phyloP scores from a whole-genome alignment of 495 filamentous ascomycete genomes.

The Tuber umbilicatum region DNA sequence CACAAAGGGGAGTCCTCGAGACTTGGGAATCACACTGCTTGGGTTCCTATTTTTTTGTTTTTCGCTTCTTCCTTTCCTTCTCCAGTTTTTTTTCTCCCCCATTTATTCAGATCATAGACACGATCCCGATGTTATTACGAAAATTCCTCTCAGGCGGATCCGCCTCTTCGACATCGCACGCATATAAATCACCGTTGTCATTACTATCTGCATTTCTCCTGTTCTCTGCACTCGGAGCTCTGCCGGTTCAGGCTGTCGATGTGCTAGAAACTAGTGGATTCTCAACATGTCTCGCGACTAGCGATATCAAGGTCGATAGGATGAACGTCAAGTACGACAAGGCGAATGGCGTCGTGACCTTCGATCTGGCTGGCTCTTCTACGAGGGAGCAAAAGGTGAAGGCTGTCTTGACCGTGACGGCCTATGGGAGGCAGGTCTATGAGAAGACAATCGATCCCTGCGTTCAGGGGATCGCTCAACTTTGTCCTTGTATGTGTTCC shows the following conservation, averaged over 20 bases:
- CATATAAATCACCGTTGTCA: constrained; percentile 25
- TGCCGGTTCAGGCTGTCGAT: constrained; percentile 53
- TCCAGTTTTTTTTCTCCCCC: constrained; percentile 16
- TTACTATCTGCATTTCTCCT: constrained; percentile 36
- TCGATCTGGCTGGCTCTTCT: constrained; percentile 79
- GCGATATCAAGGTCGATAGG: constrained; percentile 63
- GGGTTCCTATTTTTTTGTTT: constrained; percentile 5
- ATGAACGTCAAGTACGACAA: constrained; percentile 75
- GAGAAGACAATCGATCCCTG: constrained; percentile 78
- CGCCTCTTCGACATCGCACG: constrained; percentile 15
- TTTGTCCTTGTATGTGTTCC: constrained; percentile 76
- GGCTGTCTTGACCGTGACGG: constrained; percentile 68
- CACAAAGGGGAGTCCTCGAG: background rate
- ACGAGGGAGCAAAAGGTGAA: constrained; percentile 69
- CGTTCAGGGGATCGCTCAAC: constrained; percentile 53
- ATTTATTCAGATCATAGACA: constrained; percentile 27
- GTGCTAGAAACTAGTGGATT: constrained; percentile 75
- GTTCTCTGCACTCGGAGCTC: constrained; percentile 38
- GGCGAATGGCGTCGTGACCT: constrained; percentile 61
- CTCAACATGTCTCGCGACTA: constrained; percentile 60
- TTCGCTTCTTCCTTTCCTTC: background rate
- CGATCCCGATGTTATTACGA: constrained; percentile 42
- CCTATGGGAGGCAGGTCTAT: constrained; percentile 82
- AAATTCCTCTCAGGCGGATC: constrained; percentile 28
- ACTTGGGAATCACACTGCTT: constrained; percentile 7